Evolutionary conservation across 169 alveolate genomes (phyloP), one percentile per base, ranked within the genome.

Genomic region (Toxoplasma gondii): DNA sequence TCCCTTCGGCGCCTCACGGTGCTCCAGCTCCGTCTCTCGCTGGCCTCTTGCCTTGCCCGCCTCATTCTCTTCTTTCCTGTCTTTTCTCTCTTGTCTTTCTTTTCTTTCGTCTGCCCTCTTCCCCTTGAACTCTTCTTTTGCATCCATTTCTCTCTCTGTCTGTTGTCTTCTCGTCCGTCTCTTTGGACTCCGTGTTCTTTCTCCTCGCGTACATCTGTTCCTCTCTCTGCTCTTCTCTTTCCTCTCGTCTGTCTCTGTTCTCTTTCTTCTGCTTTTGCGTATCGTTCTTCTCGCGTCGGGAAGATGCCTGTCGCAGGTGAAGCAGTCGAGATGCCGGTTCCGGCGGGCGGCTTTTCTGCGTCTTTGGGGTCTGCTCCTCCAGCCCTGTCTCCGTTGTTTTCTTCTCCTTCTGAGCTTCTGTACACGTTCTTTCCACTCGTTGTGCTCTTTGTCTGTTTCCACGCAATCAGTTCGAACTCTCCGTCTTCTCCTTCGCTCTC

Each of bases 391-490:
- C 69, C 64, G 17, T 36, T 82, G 69, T 82, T 82, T 82, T 82
- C 90, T 38, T 82, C 90, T 36, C 90, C 90, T 4, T 41, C 90
- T 27, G 69, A 82, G 38, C 67, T 82, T 38, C 7, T 82, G 44
- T 38, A 38, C 64, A 82, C 24, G 19, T 43, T 82, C 19, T 82
- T 39, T 24, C 90, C 90, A 7, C 67, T 82, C 41, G 39, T 82
- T 38, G 90, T 82, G 4, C 24, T 82, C 39, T 38, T 43, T 36
- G 90, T 82, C 9, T 82, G 90, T 39, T 38, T 82, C 69, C 54
- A 43, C 41, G 90, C 90, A 38, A 82, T 82, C 4, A 82, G 90
- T 31, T 41, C 69, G 38, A 24, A 38, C 67, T 41, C 69, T 24
- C 69, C 69, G n/a, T 24, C 90, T 5, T 82, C 90, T 4, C 67